These are phyloP conservation scores for Diversispora eburnea DNA, from an alignment of 192 early-diverging fungal species.

Conservation along the genomic window DNA sequence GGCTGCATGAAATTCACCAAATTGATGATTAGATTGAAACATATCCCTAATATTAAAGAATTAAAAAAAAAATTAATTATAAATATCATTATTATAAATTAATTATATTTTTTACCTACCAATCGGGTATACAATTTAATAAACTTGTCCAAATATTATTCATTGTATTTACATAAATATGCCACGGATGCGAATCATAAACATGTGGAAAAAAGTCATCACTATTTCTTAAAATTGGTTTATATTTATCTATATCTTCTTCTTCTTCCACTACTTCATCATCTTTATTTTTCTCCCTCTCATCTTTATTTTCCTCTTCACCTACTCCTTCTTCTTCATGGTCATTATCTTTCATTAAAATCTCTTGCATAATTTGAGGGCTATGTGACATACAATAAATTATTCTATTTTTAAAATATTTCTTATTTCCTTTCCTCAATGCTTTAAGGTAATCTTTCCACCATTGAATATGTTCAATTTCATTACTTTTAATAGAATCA, in stretches of 20 bases:
- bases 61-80: background rate
- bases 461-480: constrained; percentile 16
- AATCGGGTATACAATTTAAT: constrained; percentile 37
- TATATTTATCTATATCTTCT: too few species aligned
- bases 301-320: background rate
- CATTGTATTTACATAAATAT: constrained; percentile 54
- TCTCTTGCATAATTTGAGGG: constrained; percentile 42
- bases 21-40: constrained; percentile 47
- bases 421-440: constrained; percentile 34
- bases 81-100: too few species aligned
- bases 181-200: constrained; percentile 47
- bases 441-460: constrained; percentile 44
- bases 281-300: background rate
- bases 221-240: constrained; percentile 44
- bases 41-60: constrained; percentile 38
- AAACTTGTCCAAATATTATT: constrained; percentile 47
- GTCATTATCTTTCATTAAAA: constrained; percentile 9
- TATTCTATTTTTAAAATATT: constrained; percentile 41
- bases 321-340: background rate
- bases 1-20: constrained; percentile 47
- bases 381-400: constrained; percentile 55
- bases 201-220: constrained; percentile 55
- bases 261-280: background rate
- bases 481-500: constrained; percentile 34
- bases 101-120: constrained; percentile 26